Evolutionary conservation across 2,329 filamentous ascomycete genomes (phyloP).

Genomic region (Fusarium brachygibbosum): DNA sequence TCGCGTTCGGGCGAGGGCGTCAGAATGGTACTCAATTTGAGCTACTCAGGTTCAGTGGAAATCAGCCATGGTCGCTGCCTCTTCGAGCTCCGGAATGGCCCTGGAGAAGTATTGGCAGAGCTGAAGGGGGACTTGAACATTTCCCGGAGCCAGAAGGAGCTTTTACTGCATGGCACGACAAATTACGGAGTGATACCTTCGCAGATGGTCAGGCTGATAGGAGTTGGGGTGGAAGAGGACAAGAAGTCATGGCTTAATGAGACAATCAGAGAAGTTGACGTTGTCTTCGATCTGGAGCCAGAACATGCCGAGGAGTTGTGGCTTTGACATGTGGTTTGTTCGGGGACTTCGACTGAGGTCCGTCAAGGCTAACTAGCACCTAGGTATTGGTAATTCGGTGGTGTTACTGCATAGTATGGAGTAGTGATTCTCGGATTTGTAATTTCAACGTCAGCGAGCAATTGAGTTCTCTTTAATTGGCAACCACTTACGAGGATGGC

Average conservation of each 20-base stretch:
- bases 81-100: slow-evolving; percentile 52
- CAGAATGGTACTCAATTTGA: slow-evolving; percentile 43
- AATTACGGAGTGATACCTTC: slow-evolving; percentile 27
- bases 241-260: slow-evolving; percentile 49
- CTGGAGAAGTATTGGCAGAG: slow-evolving; percentile 46
- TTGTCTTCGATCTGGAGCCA: slow-evolving; percentile 34
- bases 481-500: background rate
- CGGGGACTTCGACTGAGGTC: background rate
- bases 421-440: background rate
- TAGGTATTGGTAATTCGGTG: background rate
- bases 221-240: slow-evolving; percentile 42
- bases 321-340: slow-evolving; percentile 5
- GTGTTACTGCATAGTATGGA: background rate
- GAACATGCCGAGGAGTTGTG: slow-evolving; percentile 28
- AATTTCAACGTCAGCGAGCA: background rate
- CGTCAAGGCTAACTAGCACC: background rate
- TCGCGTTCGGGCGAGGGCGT: slow-evolving; percentile 37
- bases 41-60: slow-evolving; percentile 52
- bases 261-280: slow-evolving; percentile 49
- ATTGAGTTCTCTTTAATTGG: background rate
- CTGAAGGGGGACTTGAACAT: slow-evolving; percentile 51
- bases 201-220: slow-evolving; percentile 45
- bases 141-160: slow-evolving; percentile 47
- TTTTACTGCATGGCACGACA: slow-evolving; percentile 47
- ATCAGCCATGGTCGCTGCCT: slow-evolving; percentile 50